These are phyloP conservation scores for Tetrapyrgos nigripes DNA, from an alignment of 1,284 basidiomycete genomes.

Conservation along the genomic window DNA sequence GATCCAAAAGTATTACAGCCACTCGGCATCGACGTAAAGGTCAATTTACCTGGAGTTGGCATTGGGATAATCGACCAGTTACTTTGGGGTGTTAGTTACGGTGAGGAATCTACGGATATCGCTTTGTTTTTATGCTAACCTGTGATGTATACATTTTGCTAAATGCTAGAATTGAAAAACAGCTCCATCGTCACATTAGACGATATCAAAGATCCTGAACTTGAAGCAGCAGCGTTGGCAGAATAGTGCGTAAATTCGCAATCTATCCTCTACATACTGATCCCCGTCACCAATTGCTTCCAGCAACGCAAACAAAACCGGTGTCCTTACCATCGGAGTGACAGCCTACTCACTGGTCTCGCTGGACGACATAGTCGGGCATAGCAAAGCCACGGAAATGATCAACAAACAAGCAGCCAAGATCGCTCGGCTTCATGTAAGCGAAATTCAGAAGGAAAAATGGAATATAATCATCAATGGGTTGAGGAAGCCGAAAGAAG, in stretches of 20 bases:
- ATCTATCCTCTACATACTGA: neutral
- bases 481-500: constrained; percentile 18
- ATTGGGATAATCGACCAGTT: constrained; percentile 48
- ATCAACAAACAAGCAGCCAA: constrained; percentile 11
- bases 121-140: neutral
- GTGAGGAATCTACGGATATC: too few relatives aligned
- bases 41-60: constrained; percentile 47
- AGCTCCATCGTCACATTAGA: constrained; percentile 29
- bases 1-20: constrained; percentile 34
- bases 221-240: constrained; percentile 21
- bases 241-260: constrained; percentile 26
- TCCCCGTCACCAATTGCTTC: constrained; percentile 3
- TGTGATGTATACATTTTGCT: neutral
- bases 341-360: constrained; percentile 16
- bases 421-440: constrained; percentile 11
- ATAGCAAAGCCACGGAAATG: constrained; percentile 9
- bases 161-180: constrained; percentile 31
- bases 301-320: constrained; percentile 17
- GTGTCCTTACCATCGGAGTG: constrained; percentile 20
- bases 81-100: constrained; percentile 20
- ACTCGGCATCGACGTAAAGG: constrained; percentile 38
- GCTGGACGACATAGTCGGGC: constrained; percentile 11
- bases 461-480: constrained; percentile 14
- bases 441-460: constrained; percentile 17
- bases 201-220: constrained; percentile 25